A percentile compares a stretch with the other conserved stretches of the same genome.
Conservation (phyloP, 768 basidiomycete genomes). For the Mycena amicta region DNA sequence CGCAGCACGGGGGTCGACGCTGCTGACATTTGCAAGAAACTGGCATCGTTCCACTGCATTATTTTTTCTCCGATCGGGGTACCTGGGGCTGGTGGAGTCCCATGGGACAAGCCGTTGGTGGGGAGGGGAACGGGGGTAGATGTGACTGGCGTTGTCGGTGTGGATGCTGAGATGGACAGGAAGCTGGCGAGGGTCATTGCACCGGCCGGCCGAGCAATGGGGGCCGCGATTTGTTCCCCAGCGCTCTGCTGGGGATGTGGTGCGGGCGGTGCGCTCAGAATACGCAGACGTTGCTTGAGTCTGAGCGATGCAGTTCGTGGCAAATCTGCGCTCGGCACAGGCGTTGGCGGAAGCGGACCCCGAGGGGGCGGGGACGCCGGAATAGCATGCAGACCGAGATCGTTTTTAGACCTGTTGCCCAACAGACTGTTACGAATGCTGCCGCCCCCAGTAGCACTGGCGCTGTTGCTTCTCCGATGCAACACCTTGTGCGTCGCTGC, state of each 20-base stretch:
- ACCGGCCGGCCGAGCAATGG: background rate
- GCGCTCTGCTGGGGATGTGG: conserved; percentile 21
- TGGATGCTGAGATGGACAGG: conserved; percentile 21
- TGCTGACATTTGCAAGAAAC: conserved; percentile 57
- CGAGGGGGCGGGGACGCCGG: conserved; percentile 49
- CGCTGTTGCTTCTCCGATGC: conserved; percentile 11
- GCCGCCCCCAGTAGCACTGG: background rate
- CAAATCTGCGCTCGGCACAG: conserved; percentile 25
- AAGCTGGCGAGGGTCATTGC: conserved; percentile 21
- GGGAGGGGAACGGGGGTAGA: conserved; percentile 18
- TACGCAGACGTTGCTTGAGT: conserved; percentile 66
- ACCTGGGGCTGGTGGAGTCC: conserved; percentile 33
- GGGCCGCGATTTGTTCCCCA: conserved; percentile 9
- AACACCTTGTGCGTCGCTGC: conserved; percentile 33
- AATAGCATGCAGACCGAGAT: conserved; percentile 39
- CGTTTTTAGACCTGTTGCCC: background rate
- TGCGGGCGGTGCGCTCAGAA: conserved; percentile 61
- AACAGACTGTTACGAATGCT: conserved; percentile 20
- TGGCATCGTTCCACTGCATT: conserved; percentile 53
- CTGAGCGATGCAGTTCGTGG: conserved; percentile 50
- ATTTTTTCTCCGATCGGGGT: conserved; percentile 75
- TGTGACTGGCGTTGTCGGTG: conserved; percentile 33
- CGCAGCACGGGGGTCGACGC: conserved; percentile 44
- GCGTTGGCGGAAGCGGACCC: conserved; percentile 47
- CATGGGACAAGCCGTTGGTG: conserved; percentile 9